These are phyloP conservation scores for Petunia axillaris DNA, from an alignment of 257 asterid genomes.

Conservation along the genomic window DNA sequence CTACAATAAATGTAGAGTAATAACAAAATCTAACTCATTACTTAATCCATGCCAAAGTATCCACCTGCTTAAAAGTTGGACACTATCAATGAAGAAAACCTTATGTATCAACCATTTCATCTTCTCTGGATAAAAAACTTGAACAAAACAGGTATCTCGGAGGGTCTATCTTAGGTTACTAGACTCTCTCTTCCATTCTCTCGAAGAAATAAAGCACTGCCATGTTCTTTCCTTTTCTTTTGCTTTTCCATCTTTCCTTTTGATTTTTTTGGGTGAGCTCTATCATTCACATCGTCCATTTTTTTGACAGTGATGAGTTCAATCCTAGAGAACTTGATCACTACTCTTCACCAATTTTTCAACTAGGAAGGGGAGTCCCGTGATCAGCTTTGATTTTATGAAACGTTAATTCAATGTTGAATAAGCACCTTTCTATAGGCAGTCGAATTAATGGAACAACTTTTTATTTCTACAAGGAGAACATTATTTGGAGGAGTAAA, in stretches of 20 bases:
- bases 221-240: not conserved
- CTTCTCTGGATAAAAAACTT: conserved; percentile 20
- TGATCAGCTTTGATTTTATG: not conserved
- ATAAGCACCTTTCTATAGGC: conserved; percentile 4
- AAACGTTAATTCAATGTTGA: not conserved
- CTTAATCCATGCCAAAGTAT: too few species aligned
- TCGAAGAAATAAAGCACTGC: not conserved
- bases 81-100: conserved; percentile 50
- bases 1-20: too few species aligned
- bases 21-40: too few species aligned
- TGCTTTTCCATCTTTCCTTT: not conserved
- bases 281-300: not conserved
- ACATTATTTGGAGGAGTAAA: not conserved
- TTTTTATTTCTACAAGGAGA: not conserved
- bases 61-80: conserved; percentile 4
- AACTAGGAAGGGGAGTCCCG: not conserved
- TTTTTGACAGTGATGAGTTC: conserved; percentile 6
- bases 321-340: not conserved
- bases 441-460: conserved; percentile 5
- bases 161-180: conserved; percentile 30
- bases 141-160: conserved; percentile 31
- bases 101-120: conserved; percentile 38
- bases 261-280: not conserved
- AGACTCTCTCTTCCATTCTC: not conserved
- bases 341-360: conserved; percentile 2